A percentile compares a stretch with the other conserved stretches of the same genome.
These are phyloP conservation scores for Canna indica DNA, from an alignment of 176 grass and related monocot genomes.

Conservation along the genomic window DNA sequence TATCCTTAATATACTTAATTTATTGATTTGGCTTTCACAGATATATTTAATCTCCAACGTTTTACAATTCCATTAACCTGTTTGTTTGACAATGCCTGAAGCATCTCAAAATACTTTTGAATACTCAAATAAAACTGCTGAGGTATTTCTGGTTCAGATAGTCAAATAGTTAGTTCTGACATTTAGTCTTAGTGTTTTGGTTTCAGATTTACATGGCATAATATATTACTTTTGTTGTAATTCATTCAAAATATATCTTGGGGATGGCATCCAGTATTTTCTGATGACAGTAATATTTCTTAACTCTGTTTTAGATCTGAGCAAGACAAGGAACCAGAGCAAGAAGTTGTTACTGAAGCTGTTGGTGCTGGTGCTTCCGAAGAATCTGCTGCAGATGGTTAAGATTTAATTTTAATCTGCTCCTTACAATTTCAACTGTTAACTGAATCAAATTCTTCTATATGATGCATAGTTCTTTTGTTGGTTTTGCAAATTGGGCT, in stretches of 20 bases:
- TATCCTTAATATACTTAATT: too few species aligned
- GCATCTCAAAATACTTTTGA: neutral
- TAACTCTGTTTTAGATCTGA: slow-evolving; percentile 65
- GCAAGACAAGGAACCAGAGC: slow-evolving; percentile 92
- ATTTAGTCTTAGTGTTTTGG: too few species aligned
- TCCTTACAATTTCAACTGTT: slow-evolving; percentile 10
- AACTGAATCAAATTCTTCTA: neutral
- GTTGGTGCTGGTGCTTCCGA: slow-evolving; percentile 41
- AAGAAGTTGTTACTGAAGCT: slow-evolving; percentile 62
- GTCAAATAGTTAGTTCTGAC: too few species aligned
- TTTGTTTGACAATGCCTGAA: neutral
- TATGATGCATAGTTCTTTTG: slow-evolving; percentile 1
- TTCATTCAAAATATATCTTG: neutral
- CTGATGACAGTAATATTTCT: too few species aligned
- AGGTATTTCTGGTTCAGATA: neutral
- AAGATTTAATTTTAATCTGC: slow-evolving; percentile 13
- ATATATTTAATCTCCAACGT: too few species aligned
- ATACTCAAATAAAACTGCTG: neutral
- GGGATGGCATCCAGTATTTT: too few species aligned
- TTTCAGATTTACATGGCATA: too few species aligned
- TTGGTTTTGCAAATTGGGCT: neutral
- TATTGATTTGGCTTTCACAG: too few species aligned
- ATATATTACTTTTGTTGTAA: too few species aligned
- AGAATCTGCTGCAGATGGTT: slow-evolving; percentile 58
- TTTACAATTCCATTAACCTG: neutral